These are phyloP conservation scores for Monosporascus ibericus DNA, from an alignment of 2,329 filamentous ascomycete genomes.

Conservation along the genomic window DNA sequence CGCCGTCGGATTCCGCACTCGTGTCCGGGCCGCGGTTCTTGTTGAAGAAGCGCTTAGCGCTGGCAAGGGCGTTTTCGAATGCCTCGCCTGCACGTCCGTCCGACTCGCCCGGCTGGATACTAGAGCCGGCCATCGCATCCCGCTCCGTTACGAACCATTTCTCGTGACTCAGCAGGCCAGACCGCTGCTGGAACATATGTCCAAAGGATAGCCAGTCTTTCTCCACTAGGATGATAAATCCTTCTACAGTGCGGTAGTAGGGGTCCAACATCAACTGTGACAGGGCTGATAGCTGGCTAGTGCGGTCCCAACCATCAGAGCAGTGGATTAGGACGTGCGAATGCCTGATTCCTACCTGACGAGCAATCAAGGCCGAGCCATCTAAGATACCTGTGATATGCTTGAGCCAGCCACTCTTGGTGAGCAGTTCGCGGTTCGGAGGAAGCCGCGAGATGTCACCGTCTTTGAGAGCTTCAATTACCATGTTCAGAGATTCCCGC, in stretches of 20 bases:
- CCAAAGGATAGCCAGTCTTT: conserved; percentile 98
- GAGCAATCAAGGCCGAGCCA: conserved; percentile 76
- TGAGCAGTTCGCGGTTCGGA: conserved; percentile 73
- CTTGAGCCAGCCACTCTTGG: conserved; percentile 83
- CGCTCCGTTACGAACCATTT: conserved; percentile 91
- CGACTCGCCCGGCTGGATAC: conserved; percentile 55
- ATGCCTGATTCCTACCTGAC: conserved; percentile 84
- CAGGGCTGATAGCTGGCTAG: conserved; percentile 86
- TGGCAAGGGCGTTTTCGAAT: conserved; percentile 77
- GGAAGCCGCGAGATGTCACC: conserved; percentile 79
- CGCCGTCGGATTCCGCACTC: conserved; percentile 50
- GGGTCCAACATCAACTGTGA: conserved; percentile 92
- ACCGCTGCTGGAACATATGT: conserved; percentile 94
- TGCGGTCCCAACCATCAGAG: conserved; percentile 97
- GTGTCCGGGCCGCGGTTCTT: conserved; percentile 60
- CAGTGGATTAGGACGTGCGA: conserved; percentile 96
- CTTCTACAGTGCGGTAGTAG: conserved; percentile 88
- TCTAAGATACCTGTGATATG: conserved; percentile 82
- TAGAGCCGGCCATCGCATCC: conserved; percentile 63
- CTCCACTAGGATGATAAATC: conserved; percentile 89
- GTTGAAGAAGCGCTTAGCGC: conserved; percentile 85
- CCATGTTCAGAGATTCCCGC: conserved; percentile 81
- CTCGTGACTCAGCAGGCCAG: conserved; percentile 79
- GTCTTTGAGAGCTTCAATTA: conserved; percentile 87
- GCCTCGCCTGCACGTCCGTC: conserved; percentile 62